Evolutionary conservation across 2,329 filamentous ascomycete genomes (phyloP), one percentile per base, ranked within the genome.

Genomic region (Apiospora hydei): DNA sequence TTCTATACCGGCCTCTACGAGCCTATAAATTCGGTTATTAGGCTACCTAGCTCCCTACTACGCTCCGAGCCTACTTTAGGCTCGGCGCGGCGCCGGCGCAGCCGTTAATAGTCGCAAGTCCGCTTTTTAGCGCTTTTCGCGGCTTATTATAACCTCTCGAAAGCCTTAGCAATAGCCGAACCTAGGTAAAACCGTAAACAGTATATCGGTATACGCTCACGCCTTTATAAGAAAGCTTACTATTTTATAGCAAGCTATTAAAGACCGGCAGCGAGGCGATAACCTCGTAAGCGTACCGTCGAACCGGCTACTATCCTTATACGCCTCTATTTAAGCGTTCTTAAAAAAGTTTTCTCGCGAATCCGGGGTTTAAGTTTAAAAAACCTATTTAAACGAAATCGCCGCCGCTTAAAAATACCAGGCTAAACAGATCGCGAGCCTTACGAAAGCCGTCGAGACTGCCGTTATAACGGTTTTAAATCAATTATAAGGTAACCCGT

Each of bases 51-150:
- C 4, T 4, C 8, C 21, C 2, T 21, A 21, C 7, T 49, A 49
- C 2, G 2, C 10, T 10, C 1, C 10, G 10, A 49, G 6, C 2
- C 10, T 10, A n/a, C n/a, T n/a, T n/a, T n/a, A n/a, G n/a, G 6
- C 6, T 47, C 6, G 6, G 6, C 3, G 6, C 6, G 6, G 6
- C 8, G 8, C 18, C 18, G 18, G 6, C 6, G 6, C 3, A 8
- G 6, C 6, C 2, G 2, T 8, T 47, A 47, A 10, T 47, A 10
- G 6, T 21, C 5, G 7, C n/a, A 47, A 6, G 0, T 16, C 21
- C 5, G 5, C 5, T 46, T 46, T 2, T n/a, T 10, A n/a, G 8
- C 46, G 18, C 21, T 43, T 43, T 14, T 43, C 7, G 10, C 18
- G 18, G 21, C 8, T 47, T 47, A 49, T 49, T 49, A 49, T 49